Evolutionary conservation across 106 monocot genomes (phyloP).

Genomic region (Xerophyta viscosa): DNA sequence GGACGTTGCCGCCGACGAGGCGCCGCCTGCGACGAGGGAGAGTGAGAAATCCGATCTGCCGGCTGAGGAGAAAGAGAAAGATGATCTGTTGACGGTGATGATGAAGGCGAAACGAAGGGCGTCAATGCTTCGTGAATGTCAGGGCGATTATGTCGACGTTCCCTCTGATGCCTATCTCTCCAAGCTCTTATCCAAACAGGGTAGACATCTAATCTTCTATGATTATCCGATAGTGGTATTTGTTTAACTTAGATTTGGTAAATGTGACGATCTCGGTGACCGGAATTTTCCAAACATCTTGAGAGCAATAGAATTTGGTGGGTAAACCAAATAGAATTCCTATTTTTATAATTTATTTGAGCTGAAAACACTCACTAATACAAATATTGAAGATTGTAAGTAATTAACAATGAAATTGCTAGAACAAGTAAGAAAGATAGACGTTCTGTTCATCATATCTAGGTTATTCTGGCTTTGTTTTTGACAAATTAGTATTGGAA

Average conservation of each 20-base stretch:
- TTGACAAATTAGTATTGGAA: too few species aligned
- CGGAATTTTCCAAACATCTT: too few species aligned
- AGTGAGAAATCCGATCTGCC: not conserved
- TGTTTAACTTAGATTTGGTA: not conserved
- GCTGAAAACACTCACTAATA: too few species aligned
- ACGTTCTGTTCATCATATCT: too few species aligned
- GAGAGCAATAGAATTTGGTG: too few species aligned
- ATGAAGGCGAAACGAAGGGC: slow-evolving; percentile 50
- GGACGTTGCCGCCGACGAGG: not conserved
- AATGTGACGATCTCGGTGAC: not conserved
- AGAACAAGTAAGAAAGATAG: too few species aligned
- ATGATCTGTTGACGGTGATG: slow-evolving; percentile 34
- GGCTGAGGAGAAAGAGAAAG: slow-evolving; percentile 5
- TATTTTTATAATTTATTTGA: too few species aligned
- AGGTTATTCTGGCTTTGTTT: too few species aligned
- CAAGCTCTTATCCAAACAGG: slow-evolving; percentile 64
- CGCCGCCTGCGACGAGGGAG: not conserved
- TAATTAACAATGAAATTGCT: too few species aligned
- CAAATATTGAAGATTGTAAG: too few species aligned
- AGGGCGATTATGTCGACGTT: slow-evolving; percentile 66
- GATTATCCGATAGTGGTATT: not conserved
- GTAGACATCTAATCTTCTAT: slow-evolving; percentile 4
- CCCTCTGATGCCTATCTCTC: slow-evolving; percentile 43
- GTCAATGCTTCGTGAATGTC: slow-evolving; percentile 18
- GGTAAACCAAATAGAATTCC: too few species aligned